Percentiles rank a stretch among this genome's conserved stretches.
Conservation (phyloP, 257 asterid genomes). For the Gynochthodes officinalis region DNA sequence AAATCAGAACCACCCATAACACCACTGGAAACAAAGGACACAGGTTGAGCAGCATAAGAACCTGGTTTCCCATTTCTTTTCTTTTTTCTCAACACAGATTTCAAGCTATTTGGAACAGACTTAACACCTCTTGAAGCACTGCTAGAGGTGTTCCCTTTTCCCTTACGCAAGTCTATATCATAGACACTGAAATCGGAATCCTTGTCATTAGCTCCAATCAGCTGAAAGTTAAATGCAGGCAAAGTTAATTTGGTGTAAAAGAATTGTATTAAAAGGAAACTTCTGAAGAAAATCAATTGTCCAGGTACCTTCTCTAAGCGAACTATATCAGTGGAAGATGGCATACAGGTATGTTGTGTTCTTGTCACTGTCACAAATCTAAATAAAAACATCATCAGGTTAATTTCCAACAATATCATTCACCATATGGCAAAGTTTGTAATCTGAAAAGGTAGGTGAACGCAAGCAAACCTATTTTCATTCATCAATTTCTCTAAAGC, state of each 20-base stretch:
- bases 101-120: constrained; percentile 26
- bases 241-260: background rate
- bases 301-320: constrained; percentile 74
- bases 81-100: constrained; percentile 41
- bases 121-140: constrained; percentile 30
- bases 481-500: background rate
- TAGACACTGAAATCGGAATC: constrained; percentile 57
- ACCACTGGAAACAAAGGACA: constrained; percentile 83
- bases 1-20: constrained; percentile 41
- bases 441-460: background rate
- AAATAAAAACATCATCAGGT: constrained; percentile 21
- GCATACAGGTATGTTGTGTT: constrained; percentile 81
- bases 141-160: constrained; percentile 21
- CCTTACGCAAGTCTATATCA: constrained; percentile 33
- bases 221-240: constrained; percentile 42
- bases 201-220: constrained; percentile 61
- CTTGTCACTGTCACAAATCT: constrained; percentile 82
- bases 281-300: background rate
- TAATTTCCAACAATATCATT: background rate
- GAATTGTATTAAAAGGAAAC: background rate
- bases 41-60: constrained; percentile 71
- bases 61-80: constrained; percentile 43
- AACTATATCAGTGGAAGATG: constrained; percentile 60
- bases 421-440: background rate
- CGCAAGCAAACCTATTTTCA: background rate